These are phyloP conservation scores for Pilatotrama ljubarskyi DNA, from an alignment of 768 basidiomycete species.

Conservation along the genomic window DNA sequence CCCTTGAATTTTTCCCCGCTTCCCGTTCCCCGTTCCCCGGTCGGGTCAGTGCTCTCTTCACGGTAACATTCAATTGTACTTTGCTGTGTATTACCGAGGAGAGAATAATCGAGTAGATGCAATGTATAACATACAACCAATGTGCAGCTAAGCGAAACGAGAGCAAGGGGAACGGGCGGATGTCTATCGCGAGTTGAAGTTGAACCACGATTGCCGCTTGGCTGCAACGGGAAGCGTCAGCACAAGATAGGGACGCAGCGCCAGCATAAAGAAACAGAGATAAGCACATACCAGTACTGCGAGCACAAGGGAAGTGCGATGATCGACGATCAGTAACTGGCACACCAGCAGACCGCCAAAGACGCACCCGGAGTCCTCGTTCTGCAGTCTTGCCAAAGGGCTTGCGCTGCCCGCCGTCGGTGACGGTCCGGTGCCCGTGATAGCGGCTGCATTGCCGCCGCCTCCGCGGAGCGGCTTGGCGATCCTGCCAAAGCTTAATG, in stretches of 20 bases:
- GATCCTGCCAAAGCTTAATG: slow-evolving; percentile 88
- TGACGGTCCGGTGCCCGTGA: slow-evolving; percentile 42
- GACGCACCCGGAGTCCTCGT: slow-evolving; percentile 63
- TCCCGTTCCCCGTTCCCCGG: neutral
- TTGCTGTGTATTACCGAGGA: slow-evolving; percentile 21
- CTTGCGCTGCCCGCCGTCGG: slow-evolving; percentile 53
- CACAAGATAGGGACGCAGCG: slow-evolving; percentile 3
- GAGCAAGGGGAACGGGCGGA: slow-evolving; percentile 9
- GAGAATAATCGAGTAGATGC: slow-evolving; percentile 30
- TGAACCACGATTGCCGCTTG: slow-evolving; percentile 90
- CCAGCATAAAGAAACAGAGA: neutral
- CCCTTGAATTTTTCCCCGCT: slow-evolving; percentile 5
- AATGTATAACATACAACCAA: slow-evolving; percentile 32
- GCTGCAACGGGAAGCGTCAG: slow-evolving; percentile 43
- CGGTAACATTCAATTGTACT: neutral
- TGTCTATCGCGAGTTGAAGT: slow-evolving; percentile 67
- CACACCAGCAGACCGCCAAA: neutral
- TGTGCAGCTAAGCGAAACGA: slow-evolving; percentile 25
- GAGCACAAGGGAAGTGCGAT: slow-evolving; percentile 11
- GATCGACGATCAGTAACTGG: neutral
- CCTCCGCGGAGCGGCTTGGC: slow-evolving; percentile 96
- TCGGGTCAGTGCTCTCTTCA: neutral
- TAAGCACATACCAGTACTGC: slow-evolving; percentile 19
- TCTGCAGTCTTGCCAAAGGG: slow-evolving; percentile 73
- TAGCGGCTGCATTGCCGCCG: slow-evolving; percentile 58